Percentiles rank a stretch among this genome's conserved stretches.
These are phyloP conservation scores for Chaetomium fimeti DNA, from an alignment of 495 filamentous ascomycete species.

Conservation along the genomic window DNA sequence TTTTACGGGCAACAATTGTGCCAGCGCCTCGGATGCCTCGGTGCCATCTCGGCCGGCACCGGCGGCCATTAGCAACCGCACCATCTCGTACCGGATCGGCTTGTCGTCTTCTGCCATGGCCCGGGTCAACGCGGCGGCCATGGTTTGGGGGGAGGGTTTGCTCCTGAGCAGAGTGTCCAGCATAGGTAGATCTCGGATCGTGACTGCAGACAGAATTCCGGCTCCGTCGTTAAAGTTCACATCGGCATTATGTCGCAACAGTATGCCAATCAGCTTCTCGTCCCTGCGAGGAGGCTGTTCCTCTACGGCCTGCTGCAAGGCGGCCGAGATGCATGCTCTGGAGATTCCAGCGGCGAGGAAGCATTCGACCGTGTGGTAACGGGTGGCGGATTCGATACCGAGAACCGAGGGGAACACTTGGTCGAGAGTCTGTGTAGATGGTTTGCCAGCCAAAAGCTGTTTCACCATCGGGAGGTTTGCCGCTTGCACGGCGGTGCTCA, in stretches of 20 bases:
- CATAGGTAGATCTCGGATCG: conserved; percentile 38
- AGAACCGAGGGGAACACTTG: conserved; percentile 41
- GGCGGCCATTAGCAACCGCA: conserved; percentile 40
- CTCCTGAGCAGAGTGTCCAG: conserved; percentile 41
- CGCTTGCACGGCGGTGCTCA: conserved; percentile 43
- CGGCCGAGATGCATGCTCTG: conserved; percentile 36
- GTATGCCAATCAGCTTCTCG: conserved; percentile 43
- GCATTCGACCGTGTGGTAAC: conserved; percentile 42
- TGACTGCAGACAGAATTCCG: conserved; percentile 42
- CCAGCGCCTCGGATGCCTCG: conserved; percentile 40
- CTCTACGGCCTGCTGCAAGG: conserved; percentile 45
- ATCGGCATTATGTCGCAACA: conserved; percentile 46
- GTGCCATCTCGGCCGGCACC: conserved; percentile 38
- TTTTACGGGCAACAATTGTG: conserved; percentile 34
- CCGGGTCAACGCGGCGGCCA: conserved; percentile 36
- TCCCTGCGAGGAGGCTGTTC: conserved; percentile 44
- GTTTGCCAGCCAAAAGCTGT: conserved; percentile 41
- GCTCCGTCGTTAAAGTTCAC: conserved; percentile 48
- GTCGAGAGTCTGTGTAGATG: conserved; percentile 40
- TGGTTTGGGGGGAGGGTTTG: conserved; percentile 39
- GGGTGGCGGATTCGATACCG: conserved; percentile 33
- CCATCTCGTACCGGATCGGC: conserved; percentile 38
- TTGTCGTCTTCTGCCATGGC: conserved; percentile 41
- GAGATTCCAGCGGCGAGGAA: conserved; percentile 44
- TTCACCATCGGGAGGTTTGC: conserved; percentile 41